Conservation (phyloP, 2,329 filamentous ascomycete species). For the Aspergillus sp. region DNA sequence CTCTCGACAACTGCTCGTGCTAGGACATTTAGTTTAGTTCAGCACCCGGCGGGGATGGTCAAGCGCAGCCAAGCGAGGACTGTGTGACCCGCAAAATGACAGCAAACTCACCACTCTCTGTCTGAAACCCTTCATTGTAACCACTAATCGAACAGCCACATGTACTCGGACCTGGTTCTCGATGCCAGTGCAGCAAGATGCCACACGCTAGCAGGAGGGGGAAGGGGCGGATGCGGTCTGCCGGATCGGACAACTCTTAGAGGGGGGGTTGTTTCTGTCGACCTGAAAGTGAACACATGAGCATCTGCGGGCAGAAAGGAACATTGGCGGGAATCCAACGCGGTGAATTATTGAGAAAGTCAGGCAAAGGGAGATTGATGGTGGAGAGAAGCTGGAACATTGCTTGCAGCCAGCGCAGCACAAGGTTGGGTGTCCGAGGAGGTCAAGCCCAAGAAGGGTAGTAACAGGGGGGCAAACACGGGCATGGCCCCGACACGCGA, state of each 20-base stretch:
- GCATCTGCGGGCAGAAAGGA: conserved; percentile 21
- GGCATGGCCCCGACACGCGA: conserved; percentile 15
- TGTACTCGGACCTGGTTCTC: conserved; percentile 33
- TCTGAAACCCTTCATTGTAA: conserved; percentile 93
- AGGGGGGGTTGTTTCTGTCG: conserved; percentile 30
- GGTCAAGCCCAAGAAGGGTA: conserved; percentile 7
- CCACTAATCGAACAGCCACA: conserved; percentile 35
- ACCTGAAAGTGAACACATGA: conserved; percentile 30
- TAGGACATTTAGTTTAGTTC: conserved; percentile 40
- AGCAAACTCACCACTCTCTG: conserved; percentile 83
- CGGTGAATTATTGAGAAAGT: not conserved
- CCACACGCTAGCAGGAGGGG: conserved; percentile 37
- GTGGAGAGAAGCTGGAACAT: not conserved
- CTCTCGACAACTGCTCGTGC: conserved; percentile 84
- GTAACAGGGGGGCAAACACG: conserved; percentile 14
- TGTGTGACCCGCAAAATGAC: not conserved
- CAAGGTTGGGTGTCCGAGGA: conserved; percentile 3
- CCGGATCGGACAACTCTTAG: conserved; percentile 23
- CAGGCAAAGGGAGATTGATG: not conserved
- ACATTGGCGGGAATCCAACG: conserved; percentile 5
- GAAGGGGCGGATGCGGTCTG: conserved; percentile 13
- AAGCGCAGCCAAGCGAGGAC: conserved; percentile 19
- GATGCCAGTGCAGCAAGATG: conserved; percentile 36
- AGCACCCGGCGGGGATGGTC: conserved; percentile 21
- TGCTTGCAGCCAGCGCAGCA: conserved; percentile 13